These are phyloP conservation scores for Fragosphaeria purpurea DNA, from an alignment of 2,329 filamentous ascomycete genomes.

Conservation along the genomic window DNA sequence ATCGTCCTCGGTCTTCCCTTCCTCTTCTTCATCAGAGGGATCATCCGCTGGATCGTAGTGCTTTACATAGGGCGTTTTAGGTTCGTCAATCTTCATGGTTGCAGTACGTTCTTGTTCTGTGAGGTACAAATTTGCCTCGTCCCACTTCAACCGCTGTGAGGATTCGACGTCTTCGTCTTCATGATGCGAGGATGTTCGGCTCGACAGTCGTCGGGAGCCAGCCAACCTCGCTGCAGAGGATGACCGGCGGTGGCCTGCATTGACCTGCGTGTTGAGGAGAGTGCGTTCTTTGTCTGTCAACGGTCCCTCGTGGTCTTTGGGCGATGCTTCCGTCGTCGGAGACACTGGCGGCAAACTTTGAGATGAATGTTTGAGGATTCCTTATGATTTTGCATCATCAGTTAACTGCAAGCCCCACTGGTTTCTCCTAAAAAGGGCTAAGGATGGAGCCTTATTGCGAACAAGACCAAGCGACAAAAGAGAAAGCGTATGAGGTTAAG, in stretches of 20 bases:
- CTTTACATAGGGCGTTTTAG: slow-evolving; percentile 91
- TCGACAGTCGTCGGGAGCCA: slow-evolving; percentile 62
- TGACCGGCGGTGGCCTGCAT: slow-evolving; percentile 79
- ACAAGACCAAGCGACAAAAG: no score
- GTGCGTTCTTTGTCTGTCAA: slow-evolving; percentile 77
- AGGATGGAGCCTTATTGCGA: no score
- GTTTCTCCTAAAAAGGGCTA: no score
- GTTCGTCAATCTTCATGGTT: slow-evolving; percentile 98
- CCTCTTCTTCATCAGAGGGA: slow-evolving; percentile 68
- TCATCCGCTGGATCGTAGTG: slow-evolving; percentile 88
- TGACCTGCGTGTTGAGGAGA: slow-evolving; percentile 86
- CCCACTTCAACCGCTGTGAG: slow-evolving; percentile 84
- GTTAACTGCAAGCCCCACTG: no score
- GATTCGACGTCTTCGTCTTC: slow-evolving; percentile 41
- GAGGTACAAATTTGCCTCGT: slow-evolving; percentile 94
- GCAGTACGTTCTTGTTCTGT: slow-evolving; percentile 91
- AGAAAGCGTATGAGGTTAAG: no score
- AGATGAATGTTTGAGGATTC: slow-evolving; percentile 88
- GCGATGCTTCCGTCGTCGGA: slow-evolving; percentile 29
- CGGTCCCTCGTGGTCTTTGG: slow-evolving; percentile 35
- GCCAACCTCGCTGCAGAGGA: slow-evolving; percentile 61
- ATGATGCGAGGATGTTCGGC: slow-evolving; percentile 35
- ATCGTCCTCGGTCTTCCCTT: slow-evolving; percentile 54
- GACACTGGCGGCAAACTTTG: slow-evolving; percentile 49
- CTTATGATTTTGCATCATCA: slow-evolving; percentile 32